Percentiles rank a stretch among this genome's conserved stretches.
phyloP scores from a whole-genome alignment of 345 rosid genomes.

The Alliaria petiolata region DNA sequence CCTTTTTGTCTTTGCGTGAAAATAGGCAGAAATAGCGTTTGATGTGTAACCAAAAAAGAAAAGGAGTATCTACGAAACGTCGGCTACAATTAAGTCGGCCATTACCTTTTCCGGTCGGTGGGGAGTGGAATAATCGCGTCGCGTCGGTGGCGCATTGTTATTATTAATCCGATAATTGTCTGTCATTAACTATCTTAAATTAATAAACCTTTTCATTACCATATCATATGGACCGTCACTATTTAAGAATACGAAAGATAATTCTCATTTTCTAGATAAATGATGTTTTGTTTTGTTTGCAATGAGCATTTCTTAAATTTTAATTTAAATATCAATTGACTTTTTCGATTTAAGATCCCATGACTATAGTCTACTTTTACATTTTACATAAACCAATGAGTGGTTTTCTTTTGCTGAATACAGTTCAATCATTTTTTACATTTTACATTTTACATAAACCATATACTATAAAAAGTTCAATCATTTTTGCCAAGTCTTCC shows the following conservation, averaged over 20 bases:
- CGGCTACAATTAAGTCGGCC: constrained; percentile 7
- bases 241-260: neutral
- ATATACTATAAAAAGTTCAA: too few relatives aligned
- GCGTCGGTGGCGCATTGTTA: neutral
- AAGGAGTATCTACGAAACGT: constrained; percentile 12
- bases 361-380: too few relatives aligned
- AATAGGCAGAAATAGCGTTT: neutral
- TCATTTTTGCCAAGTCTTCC: too few relatives aligned
- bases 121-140: neutral
- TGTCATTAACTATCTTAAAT: neutral
- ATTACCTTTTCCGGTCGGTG: constrained; percentile 18
- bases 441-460: too few relatives aligned
- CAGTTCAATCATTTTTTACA: too few relatives aligned
- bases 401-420: too few relatives aligned
- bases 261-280: neutral
- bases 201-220: neutral
- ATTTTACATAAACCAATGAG: too few relatives aligned
- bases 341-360: neutral
- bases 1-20: neutral
- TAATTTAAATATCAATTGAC: neutral
- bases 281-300: too few relatives aligned
- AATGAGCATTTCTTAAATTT: neutral
- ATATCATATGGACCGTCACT: neutral
- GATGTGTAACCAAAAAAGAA: too few relatives aligned
- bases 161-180: neutral